Evolutionary conservation across 768 basidiomycete genomes (phyloP).

Genomic region (Lentinula lateritia): DNA sequence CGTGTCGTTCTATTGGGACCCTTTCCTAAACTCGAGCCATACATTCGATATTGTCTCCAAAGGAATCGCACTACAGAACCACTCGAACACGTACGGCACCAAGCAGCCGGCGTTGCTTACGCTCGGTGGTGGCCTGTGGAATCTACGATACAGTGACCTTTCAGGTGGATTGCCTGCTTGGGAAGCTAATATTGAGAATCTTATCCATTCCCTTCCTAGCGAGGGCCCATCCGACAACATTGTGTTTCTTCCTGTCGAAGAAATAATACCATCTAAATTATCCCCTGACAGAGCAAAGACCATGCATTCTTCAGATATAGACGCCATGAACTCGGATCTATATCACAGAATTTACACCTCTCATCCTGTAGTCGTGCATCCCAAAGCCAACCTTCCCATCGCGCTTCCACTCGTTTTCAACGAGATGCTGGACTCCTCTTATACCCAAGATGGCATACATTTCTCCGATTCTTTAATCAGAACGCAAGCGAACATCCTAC

Average conservation of each 20-base stretch:
- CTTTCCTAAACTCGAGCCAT: conserved; percentile 71
- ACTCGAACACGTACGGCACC: conserved; percentile 10
- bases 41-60: conserved; percentile 38
- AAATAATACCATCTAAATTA: conserved; percentile 62
- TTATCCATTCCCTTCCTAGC: conserved; percentile 45
- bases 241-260: conserved; percentile 74
- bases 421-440: conserved; percentile 61
- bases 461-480: conserved; percentile 58
- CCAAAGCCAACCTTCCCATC: conserved; percentile 27
- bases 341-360: conserved; percentile 54
- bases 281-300: conserved; percentile 56
- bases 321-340: conserved; percentile 88
- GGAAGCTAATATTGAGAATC: conserved; percentile 66
- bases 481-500: conserved; percentile 70
- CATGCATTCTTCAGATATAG: conserved; percentile 75
- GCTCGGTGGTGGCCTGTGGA: conserved; percentile 86
- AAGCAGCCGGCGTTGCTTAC: conserved; percentile 60
- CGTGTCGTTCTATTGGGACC: conserved; percentile 78
- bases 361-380: conserved; percentile 21
- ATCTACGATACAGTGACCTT: conserved; percentile 64
- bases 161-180: conserved; percentile 77
- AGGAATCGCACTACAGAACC: conserved; percentile 6
- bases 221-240: conserved; percentile 60
- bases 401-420: conserved; percentile 80
- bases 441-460: conserved; percentile 85